A percentile compares a stretch with the other conserved stretches of the same genome.
These are phyloP conservation scores for Tillandsia leiboldiana DNA, from an alignment of 176 grass and related monocot species.

Conservation along the genomic window DNA sequence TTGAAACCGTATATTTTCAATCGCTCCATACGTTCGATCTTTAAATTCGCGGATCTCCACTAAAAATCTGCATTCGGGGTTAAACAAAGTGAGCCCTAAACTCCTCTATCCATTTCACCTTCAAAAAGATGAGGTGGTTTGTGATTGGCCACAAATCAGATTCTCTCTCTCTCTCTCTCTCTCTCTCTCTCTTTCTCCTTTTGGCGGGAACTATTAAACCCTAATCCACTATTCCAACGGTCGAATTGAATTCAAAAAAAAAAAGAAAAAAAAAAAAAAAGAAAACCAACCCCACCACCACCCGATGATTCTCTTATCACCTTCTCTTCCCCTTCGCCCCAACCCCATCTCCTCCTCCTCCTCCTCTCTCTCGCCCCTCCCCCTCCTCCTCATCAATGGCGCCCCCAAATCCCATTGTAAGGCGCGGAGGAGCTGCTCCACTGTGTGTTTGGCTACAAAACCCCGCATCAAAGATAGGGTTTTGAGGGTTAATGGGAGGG, in stretches of 20 bases:
- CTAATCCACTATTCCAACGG: not conserved
- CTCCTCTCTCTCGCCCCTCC: not conserved
- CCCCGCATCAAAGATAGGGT: slow-evolving; percentile 17
- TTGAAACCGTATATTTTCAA: too few relatives aligned
- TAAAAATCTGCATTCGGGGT: too few relatives aligned
- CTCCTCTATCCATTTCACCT: too few relatives aligned
- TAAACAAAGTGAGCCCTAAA: too few relatives aligned
- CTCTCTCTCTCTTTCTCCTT: slow-evolving; percentile 2
- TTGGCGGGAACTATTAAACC: not conserved
- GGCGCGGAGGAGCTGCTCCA: not conserved
- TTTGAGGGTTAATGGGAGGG: slow-evolving; percentile 10
- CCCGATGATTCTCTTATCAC: slow-evolving; percentile 1
- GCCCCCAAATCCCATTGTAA: not conserved
- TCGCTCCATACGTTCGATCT: too few relatives aligned
- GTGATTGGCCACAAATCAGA: not conserved
- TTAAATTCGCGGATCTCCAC: too few relatives aligned
- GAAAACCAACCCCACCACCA: not conserved
- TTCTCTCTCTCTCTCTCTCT: slow-evolving; percentile 3
- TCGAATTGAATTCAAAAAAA: not conserved
- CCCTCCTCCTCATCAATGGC: not conserved
- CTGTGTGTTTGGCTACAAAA: not conserved
- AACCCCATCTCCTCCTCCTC: slow-evolving; percentile 4
- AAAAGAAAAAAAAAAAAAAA: not conserved
- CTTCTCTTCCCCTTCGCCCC: not conserved
- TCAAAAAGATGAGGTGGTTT: not conserved